Evolutionary conservation across 495 filamentous ascomycete genomes (phyloP).

Genomic region (Aspergillus haitiensis): DNA sequence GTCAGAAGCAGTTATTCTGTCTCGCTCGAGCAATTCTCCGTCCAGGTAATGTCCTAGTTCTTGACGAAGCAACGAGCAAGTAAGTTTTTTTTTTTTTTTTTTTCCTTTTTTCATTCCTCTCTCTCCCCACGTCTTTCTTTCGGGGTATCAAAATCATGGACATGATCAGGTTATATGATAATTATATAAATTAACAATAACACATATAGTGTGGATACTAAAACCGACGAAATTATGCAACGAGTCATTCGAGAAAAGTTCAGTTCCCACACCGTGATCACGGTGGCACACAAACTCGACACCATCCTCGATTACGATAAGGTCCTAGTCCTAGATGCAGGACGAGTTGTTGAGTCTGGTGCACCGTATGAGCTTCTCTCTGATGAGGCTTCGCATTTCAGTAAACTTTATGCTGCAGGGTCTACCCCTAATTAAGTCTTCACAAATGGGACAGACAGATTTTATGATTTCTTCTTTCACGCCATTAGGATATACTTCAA

Average conservation of each 20-base stretch:
- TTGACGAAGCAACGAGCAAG: constrained; percentile 34
- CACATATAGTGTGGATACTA: constrained; percentile 39
- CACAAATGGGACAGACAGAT: too few species aligned
- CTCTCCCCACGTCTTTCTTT: too few species aligned
- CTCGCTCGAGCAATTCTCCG: constrained; percentile 15
- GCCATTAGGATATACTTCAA: too few species aligned
- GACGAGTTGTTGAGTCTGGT: constrained; percentile 20
- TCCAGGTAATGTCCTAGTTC: constrained; percentile 10
- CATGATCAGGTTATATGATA: background rate
- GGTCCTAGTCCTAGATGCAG: constrained; percentile 35
- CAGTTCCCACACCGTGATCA: constrained; percentile 49
- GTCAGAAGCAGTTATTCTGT: constrained; percentile 17
- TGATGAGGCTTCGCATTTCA: constrained; percentile 8
- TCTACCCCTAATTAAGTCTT: too few species aligned
- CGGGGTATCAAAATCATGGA: too few species aligned
- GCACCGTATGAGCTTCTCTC: constrained; percentile 4
- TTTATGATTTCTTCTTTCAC: too few species aligned
- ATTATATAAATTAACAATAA: background rate
- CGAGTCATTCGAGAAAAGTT: constrained; percentile 52
- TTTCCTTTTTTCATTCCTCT: too few species aligned
- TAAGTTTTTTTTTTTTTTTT: constrained; percentile 16
- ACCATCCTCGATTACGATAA: constrained; percentile 45
- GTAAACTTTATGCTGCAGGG: constrained; percentile 1
- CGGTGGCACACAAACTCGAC: constrained; percentile 54
- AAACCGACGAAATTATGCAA: constrained; percentile 50